Conservation (phyloP, 2,329 filamentous ascomycete genomes). For the Stagonosporopsis rhizophila region DNA sequence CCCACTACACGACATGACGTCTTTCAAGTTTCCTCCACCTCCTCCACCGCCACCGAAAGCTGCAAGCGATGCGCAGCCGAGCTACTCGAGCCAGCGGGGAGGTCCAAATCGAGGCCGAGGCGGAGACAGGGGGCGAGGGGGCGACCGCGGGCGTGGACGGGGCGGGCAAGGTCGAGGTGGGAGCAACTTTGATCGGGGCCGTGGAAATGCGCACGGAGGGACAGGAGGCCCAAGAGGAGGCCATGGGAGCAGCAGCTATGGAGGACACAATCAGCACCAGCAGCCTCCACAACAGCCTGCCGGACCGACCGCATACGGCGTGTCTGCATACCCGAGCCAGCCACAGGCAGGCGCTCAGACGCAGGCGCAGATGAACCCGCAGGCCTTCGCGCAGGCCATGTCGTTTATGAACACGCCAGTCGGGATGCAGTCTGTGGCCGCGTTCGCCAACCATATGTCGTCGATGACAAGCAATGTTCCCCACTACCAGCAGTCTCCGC, state of each 20-base stretch:
- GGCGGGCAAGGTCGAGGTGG: slow-evolving; percentile 31
- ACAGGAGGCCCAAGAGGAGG: slow-evolving; percentile 32
- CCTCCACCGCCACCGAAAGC: slow-evolving; percentile 52
- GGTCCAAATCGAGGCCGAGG: slow-evolving; percentile 40
- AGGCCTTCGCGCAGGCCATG: slow-evolving; percentile 39
- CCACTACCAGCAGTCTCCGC: slow-evolving; percentile 5
- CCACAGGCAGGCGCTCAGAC: slow-evolving; percentile 12
- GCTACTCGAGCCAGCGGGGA: slow-evolving; percentile 42
- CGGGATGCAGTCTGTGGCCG: slow-evolving; percentile 38
- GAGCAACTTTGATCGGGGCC: slow-evolving; percentile 25
- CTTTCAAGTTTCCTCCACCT: slow-evolving; percentile 58
- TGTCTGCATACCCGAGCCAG: no score
- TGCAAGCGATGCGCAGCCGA: slow-evolving; percentile 34
- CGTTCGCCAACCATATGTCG: slow-evolving; percentile 26
- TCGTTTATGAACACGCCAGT: slow-evolving; percentile 40
- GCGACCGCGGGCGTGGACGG: slow-evolving; percentile 41
- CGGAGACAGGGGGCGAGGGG: slow-evolving; percentile 31
- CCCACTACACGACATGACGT: slow-evolving; percentile 32
- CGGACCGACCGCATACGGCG: slow-evolving; percentile 17
- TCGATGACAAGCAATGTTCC: slow-evolving; percentile 3
- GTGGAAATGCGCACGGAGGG: slow-evolving; percentile 24
- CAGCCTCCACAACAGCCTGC: slow-evolving; percentile 2
- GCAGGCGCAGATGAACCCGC: slow-evolving; percentile 29
- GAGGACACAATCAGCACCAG: slow-evolving; percentile 14
- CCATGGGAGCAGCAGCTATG: slow-evolving; percentile 25